Evolutionary conservation across 192 early-diverging fungal genomes (phyloP), one percentile per base, ranked within the genome.

Genomic region (Umbelopsis sp.): DNA sequence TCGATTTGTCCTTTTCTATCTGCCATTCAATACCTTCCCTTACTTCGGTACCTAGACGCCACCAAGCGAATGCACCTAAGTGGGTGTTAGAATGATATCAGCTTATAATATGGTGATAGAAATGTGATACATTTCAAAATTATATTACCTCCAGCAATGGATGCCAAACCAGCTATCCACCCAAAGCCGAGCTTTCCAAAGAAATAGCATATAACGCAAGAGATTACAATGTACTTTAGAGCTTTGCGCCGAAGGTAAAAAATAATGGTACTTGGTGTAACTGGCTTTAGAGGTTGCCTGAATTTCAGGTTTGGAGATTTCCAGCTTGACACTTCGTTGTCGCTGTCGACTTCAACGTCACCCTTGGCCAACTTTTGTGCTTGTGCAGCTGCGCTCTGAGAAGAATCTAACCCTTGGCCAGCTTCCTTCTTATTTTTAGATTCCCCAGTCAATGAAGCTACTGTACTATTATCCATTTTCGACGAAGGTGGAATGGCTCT

Each of bases 1-100:
- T 77, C 16, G 38, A 22, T 34, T 68, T 66, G 17, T 77, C 44
- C 12, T 77, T 77, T 52, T 77, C 71, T 6, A 72, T 54, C 59
- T 77, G 71, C 75, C 75, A 77, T 22, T 77, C 75, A 29, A 77
- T 34, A 21, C 75, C 71, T 43, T 51, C 43, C 22, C 62, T 54
- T 25, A 45, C 32, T 50, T 71, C 71, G 3, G 41, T 68, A 2
- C 71, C 71, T 0, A 77, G n/a, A 43, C 54, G 65, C 66, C 66
- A 65, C 43, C 68, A 77, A 16, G 75, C 71, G 52, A 66, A 65
- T 25, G 67, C 66, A 21, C 52, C 71, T 62, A 69, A n/a, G 34
- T 29, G 32, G 25, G 34, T 41, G 51, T 51, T 1, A n/a, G 31
- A 22, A 25, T 34, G 31, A 43, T 62, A 6, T 14, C 25, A 34